phyloP scores from a whole-genome alignment of 2,329 filamentous ascomycete species.

The Penicillium brasilianum region DNA sequence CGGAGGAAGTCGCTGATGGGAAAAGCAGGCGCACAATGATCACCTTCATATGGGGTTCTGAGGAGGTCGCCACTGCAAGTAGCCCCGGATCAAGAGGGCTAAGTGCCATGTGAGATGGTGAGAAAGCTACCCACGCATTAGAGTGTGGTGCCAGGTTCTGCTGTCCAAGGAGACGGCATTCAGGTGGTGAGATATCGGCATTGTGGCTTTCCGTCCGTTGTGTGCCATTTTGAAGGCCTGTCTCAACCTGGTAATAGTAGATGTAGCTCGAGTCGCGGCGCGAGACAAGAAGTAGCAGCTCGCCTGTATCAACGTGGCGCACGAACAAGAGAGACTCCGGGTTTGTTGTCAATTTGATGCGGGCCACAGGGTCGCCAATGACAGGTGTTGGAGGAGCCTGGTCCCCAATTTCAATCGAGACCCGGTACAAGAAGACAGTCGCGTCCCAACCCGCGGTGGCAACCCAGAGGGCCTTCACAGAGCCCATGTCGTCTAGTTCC shows the following conservation, averaged over 20 bases:
- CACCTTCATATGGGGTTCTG: conserved; percentile 66
- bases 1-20: conserved; percentile 40
- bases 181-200: background rate
- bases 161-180: conserved; percentile 55
- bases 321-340: conserved; percentile 64
- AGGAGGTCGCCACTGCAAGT: conserved; percentile 64
- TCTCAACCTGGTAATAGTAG: conserved; percentile 56
- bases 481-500: conserved; percentile 30
- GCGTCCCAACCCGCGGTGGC: conserved; percentile 68
- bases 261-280: conserved; percentile 64
- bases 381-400: conserved; percentile 14
- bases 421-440: conserved; percentile 59
- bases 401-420: conserved; percentile 19
- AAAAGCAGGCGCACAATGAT: conserved; percentile 63
- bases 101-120: conserved; percentile 61
- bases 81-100: conserved; percentile 61
- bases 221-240: background rate
- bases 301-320: conserved; percentile 52
- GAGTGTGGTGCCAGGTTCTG: conserved; percentile 68
- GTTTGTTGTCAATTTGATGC: conserved; percentile 52
- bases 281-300: conserved; percentile 59
- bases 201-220: background rate
- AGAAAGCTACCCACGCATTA: conserved; percentile 68
- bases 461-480: conserved; percentile 43
- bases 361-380: conserved; percentile 36